These are phyloP conservation scores for Geranium rotundifolium DNA, from an alignment of 345 rosid genomes.

Conservation along the genomic window DNA sequence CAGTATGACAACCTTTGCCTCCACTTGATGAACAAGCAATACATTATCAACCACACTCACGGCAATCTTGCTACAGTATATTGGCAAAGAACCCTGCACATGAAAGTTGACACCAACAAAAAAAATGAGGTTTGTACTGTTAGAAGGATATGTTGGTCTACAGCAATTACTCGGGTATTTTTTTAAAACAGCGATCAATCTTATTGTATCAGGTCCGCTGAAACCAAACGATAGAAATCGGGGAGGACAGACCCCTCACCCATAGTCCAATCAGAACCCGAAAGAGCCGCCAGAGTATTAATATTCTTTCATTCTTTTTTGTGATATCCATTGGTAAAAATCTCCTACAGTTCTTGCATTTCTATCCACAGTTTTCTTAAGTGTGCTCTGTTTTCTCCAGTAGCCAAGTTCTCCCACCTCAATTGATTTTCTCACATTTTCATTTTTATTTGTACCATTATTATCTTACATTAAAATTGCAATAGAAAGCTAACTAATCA, in stretches of 20 bases:
- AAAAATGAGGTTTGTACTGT: background rate
- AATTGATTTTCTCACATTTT: background rate
- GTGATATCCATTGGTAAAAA: background rate
- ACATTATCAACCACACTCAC: conserved; percentile 86
- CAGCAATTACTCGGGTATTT: background rate
- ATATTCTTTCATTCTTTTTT: no score
- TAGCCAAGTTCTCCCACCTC: background rate
- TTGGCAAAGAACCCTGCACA: conserved; percentile 87
- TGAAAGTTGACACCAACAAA: conserved; percentile 1
- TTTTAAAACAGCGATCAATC: no score
- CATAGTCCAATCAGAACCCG: no score
- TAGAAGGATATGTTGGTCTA: background rate
- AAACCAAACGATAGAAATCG: no score
- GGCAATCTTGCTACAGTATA: conserved; percentile 79
- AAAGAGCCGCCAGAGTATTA: background rate
- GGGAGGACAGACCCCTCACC: no score
- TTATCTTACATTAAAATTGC: background rate
- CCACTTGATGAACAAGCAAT: conserved; percentile 93
- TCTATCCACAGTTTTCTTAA: background rate
- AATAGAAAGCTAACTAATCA: background rate
- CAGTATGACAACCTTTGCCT: conserved; percentile 88
- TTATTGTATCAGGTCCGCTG: no score
- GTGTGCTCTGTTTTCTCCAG: background rate
- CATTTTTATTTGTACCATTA: background rate
- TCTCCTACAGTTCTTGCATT: background rate